Evolutionary conservation across 2,329 filamentous ascomycete species (phyloP).

Genomic region (Cladosporium sp.): DNA sequence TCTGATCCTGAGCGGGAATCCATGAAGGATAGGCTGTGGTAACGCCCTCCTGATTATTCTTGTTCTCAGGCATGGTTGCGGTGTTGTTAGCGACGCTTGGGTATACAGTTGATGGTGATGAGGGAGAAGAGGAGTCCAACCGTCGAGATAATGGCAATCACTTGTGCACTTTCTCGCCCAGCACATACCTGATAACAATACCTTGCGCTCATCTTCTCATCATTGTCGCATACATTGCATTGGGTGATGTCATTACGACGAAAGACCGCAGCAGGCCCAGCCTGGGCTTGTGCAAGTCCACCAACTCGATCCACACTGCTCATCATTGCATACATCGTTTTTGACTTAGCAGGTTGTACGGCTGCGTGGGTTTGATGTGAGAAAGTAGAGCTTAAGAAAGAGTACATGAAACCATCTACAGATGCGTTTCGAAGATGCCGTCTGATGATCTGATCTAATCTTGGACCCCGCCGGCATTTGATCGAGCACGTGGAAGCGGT

Average conservation of each 20-base stretch:
- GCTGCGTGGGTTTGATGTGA: too few relatives aligned
- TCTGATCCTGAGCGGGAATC: slow-evolving; percentile 28
- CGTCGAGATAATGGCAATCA: background rate
- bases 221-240: background rate
- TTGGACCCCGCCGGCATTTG: background rate
- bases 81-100: background rate
- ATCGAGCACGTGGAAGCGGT: background rate
- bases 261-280: slow-evolving; percentile 1
- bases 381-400: too few relatives aligned
- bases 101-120: background rate
- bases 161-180: background rate
- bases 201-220: background rate
- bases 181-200: background rate
- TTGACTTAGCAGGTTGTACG: background rate
- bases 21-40: slow-evolving; percentile 23
- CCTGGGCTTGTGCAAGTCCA: background rate
- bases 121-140: background rate
- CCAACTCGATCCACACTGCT: background rate
- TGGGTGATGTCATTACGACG: slow-evolving; percentile 5
- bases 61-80: slow-evolving; percentile 3
- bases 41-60: background rate
- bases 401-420: too few relatives aligned
- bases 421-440: background rate
- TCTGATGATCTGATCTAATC: background rate
- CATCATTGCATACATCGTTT: background rate